Conservation (phyloP, 495 filamentous ascomycete species). For the Xylaria telfairii region DNA sequence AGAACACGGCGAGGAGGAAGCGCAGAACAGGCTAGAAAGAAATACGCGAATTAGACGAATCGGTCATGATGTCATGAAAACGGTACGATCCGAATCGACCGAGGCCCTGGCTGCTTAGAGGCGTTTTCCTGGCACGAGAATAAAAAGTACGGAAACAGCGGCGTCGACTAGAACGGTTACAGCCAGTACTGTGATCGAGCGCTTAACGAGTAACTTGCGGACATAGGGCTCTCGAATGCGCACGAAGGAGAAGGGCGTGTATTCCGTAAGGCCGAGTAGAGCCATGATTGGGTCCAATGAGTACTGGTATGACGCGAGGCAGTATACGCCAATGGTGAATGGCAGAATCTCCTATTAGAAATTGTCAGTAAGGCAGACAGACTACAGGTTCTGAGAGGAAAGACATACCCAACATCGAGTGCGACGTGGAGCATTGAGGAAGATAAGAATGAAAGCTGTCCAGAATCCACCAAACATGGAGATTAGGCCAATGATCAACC, state of each 20-base stretch:
- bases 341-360: constrained; percentile 80
- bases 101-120: constrained; percentile 55
- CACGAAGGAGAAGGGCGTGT: constrained; percentile 89
- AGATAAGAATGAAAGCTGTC: constrained; percentile 90
- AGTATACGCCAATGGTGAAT: constrained; percentile 88
- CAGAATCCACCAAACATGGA: constrained; percentile 91
- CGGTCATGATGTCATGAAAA: constrained; percentile 38
- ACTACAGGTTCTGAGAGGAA: neutral
- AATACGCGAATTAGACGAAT: constrained; percentile 16
- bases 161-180: constrained; percentile 77
- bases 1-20: neutral
- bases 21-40: neutral
- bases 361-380: constrained; percentile 32
- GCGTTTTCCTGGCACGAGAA: constrained; percentile 89
- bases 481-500: constrained; percentile 84
- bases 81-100: neutral
- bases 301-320: constrained; percentile 89
- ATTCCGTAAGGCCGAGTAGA: constrained; percentile 88
- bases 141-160: constrained; percentile 80
- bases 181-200: constrained; percentile 75
- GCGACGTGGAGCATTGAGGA: constrained; percentile 75
- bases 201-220: constrained; percentile 78
- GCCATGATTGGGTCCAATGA: constrained; percentile 90
- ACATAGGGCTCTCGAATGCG: constrained; percentile 89
- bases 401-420: constrained; percentile 82